These are phyloP conservation scores for Oxyria digyna DNA, from an alignment of 148 eudicot species.

Conservation along the genomic window DNA sequence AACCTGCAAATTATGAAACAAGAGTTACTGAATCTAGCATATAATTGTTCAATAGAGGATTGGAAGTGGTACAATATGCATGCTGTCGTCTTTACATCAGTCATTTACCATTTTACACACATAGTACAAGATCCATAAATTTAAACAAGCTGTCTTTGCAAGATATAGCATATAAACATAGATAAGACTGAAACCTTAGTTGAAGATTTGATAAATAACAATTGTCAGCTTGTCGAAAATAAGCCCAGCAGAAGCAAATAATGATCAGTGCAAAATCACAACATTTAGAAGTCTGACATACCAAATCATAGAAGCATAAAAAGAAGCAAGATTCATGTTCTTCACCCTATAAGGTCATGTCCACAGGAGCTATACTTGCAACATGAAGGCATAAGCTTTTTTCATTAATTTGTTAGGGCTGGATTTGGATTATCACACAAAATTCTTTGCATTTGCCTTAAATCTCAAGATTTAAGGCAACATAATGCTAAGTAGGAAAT, in stretches of 20 bases:
- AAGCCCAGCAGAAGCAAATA: too few species aligned
- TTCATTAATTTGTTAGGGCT: neutral
- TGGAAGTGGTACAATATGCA: neutral
- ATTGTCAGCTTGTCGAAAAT: neutral
- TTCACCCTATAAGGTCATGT: neutral
- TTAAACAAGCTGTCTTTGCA: neutral
- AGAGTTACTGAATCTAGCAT: slow-evolving; percentile 10
- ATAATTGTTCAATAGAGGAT: neutral
- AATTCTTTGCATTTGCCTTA: too few species aligned
- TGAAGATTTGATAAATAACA: neutral
- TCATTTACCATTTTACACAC: neutral
- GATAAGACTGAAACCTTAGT: neutral
- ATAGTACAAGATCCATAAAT: neutral
- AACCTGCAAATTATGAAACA: slow-evolving; percentile 39
- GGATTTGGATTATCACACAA: too few species aligned
- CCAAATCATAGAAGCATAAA: neutral
- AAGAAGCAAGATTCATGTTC: neutral
- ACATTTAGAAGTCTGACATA: neutral
- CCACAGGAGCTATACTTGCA: neutral
- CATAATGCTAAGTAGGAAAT: too few species aligned
- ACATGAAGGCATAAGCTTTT: neutral
- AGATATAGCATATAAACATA: neutral
- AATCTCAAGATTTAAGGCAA: too few species aligned
- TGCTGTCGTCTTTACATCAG: neutral
- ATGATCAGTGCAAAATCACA: neutral